A percentile compares a stretch with the other conserved stretches of the same genome.
Conservation (phyloP, 106 monocot species). For the Amphibolis antarctica region DNA sequence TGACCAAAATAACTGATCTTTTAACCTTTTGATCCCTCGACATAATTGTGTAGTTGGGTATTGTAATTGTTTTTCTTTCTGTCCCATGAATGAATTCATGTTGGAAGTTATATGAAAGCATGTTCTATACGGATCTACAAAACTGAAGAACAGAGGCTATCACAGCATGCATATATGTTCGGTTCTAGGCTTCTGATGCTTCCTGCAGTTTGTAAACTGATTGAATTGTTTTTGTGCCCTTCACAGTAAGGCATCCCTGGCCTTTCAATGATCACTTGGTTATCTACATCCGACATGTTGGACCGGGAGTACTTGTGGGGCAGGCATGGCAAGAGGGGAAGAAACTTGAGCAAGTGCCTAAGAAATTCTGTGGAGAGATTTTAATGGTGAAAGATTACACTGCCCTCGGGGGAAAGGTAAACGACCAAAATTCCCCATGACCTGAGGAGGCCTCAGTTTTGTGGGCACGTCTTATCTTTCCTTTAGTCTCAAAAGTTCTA, state of each 20-base stretch:
- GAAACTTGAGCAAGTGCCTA: slow-evolving; percentile 58
- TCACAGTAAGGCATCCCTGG: slow-evolving; percentile 41
- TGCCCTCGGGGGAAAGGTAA: background rate
- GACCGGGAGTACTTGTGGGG: slow-evolving; percentile 52
- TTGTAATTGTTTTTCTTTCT: no score
- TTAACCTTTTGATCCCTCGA: no score
- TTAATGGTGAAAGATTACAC: slow-evolving; percentile 58
- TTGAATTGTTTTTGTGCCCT: background rate
- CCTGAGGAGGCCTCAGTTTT: background rate
- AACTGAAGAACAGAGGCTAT: no score
- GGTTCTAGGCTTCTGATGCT: background rate
- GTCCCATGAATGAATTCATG: no score
- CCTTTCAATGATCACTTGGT: slow-evolving; percentile 65
- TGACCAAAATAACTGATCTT: no score
- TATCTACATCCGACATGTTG: slow-evolving; percentile 61
- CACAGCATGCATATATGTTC: no score
- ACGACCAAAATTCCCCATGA: background rate
- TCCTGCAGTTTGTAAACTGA: background rate
- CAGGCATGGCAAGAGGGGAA: slow-evolving; percentile 89
- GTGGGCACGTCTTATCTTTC: slow-evolving; percentile 12
- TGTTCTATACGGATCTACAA: no score
- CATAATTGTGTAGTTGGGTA: no score
- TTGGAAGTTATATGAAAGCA: no score
- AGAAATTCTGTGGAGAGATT: slow-evolving; percentile 71
- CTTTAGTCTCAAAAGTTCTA: no score